Percentiles rank a stretch among this genome's conserved stretches.
Evolutionary conservation across 148 eudicot species (phyloP).

Genomic region (Chenopodium berlandieri): DNA sequence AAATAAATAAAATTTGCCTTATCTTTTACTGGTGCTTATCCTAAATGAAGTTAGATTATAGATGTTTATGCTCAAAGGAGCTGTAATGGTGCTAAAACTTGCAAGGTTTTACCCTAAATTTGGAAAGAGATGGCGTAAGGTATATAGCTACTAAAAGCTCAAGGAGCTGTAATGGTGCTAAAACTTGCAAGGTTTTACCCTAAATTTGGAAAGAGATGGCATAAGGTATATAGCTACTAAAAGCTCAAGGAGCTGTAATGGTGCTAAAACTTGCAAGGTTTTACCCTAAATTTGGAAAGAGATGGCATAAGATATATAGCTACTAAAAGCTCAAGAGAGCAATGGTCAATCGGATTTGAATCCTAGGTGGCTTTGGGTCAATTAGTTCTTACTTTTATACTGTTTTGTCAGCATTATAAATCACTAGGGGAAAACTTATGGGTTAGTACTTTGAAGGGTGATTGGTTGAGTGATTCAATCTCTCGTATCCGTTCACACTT

Average conservation of each 20-base stretch:
- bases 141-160: too few species aligned
- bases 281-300: neutral
- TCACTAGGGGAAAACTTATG: too few species aligned
- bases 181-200: too few species aligned
- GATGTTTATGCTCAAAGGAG: neutral
- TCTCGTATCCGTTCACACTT: too few species aligned
- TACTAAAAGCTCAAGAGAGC: too few species aligned
- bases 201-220: neutral
- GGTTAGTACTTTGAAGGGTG: too few species aligned
- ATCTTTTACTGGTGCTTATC: neutral
- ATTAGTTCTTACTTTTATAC: too few species aligned
- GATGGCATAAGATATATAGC: neutral
- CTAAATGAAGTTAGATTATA: neutral
- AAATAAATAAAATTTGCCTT: neutral
- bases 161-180: neutral
- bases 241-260: neutral
- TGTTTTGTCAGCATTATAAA: too few species aligned
- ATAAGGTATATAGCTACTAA: neutral
- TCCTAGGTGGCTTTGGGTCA: neutral
- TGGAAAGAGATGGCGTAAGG: too few species aligned
- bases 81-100: too few species aligned
- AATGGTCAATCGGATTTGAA: neutral
- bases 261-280: neutral
- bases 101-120: too few species aligned
- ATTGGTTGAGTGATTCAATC: too few species aligned